Conservation (phyloP, 345 rosid genomes). For the Rubroshorea leprosula region DNA sequence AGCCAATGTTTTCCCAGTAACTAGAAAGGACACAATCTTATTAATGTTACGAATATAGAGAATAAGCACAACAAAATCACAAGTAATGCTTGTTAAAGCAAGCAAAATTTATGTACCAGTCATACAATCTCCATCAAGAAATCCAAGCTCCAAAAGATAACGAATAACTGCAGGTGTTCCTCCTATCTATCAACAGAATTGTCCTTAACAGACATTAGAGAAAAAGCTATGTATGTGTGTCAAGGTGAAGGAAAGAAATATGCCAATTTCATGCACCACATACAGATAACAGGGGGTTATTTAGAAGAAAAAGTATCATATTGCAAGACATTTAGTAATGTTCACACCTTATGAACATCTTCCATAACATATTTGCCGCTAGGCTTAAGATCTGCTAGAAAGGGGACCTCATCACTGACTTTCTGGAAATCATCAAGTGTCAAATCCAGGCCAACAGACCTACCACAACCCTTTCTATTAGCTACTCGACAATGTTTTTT, state of each 20-base stretch:
- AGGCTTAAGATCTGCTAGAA: slow-evolving; percentile 94
- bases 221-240: too few species aligned
- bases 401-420: slow-evolving; percentile 84
- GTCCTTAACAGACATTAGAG: neutral
- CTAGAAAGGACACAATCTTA: slow-evolving; percentile 31
- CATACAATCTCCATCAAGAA: slow-evolving; percentile 61
- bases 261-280: neutral
- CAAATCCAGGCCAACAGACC: slow-evolving; percentile 93
- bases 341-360: slow-evolving; percentile 80
- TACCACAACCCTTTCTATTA: slow-evolving; percentile 32
- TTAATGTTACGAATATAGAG: slow-evolving; percentile 3
- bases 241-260: too few species aligned
- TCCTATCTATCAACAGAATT: slow-evolving; percentile 45
- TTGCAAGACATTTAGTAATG: slow-evolving; percentile 6
- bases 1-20: slow-evolving; percentile 90
- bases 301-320: slow-evolving; percentile 3
- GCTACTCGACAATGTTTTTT: slow-evolving; percentile 9
- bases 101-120: slow-evolving; percentile 47
- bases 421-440: slow-evolving; percentile 94
- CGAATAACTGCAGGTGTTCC: slow-evolving; percentile 74
- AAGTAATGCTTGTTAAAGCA: slow-evolving; percentile 1
- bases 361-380: slow-evolving; percentile 99
- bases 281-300: neutral
- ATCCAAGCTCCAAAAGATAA: slow-evolving; percentile 60
- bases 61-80: slow-evolving; percentile 2